Evolutionary conservation across 1,139 yeast species (phyloP), one percentile per base, ranked within the genome.

Genomic region (Pichia sp.): DNA sequence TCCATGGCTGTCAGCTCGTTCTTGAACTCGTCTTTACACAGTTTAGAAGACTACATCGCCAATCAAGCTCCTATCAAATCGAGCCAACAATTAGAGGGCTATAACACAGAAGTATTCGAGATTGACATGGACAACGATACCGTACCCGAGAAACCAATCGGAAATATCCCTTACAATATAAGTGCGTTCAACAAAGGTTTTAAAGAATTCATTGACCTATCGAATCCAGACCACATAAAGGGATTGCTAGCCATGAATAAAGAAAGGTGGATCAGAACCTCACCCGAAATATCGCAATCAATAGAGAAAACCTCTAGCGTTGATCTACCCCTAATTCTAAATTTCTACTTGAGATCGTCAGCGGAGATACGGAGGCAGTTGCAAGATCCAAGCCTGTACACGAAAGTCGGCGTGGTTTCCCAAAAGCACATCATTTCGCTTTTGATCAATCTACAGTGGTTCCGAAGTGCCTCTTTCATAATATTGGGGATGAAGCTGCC

Each of bases 381-480:
- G 16, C 20, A 46, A 12, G 20, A 46, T 16, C 10, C 24, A 38
- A 40, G 16, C 29, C 48, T 24, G n/a, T 29, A 46, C 31, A 51
- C 45, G 6, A 29, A 24, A 8, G 6, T 45, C 17, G 34, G 46
- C 20, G 27, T 34, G 3, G 48, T 44, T 9, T 24, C 42, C 7
- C n/a, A 17, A 1, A 42, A 43, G 3, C 53, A 38, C 14, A 52
- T 55, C 7, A 6, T 56, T 16, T 31, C 24, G 7, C 7, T 53
- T 17, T 27, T 62, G 5, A 48, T 59, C 1, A 50, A 55, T 16
- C 41, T 46, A n/a, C 60, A 55, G 46, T 60, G 64, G 64, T 61
- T 57, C 46, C 46, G 52, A 17, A 58, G 49, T 36, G 64, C 64
- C 6, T 49, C 65, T 1, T 55, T 44, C 43, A 45, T 63, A 8